Base-by-base conservation (phyloP, 1,284 basidiomycete genomes). In the Rhizoctonia solani region DNA sequence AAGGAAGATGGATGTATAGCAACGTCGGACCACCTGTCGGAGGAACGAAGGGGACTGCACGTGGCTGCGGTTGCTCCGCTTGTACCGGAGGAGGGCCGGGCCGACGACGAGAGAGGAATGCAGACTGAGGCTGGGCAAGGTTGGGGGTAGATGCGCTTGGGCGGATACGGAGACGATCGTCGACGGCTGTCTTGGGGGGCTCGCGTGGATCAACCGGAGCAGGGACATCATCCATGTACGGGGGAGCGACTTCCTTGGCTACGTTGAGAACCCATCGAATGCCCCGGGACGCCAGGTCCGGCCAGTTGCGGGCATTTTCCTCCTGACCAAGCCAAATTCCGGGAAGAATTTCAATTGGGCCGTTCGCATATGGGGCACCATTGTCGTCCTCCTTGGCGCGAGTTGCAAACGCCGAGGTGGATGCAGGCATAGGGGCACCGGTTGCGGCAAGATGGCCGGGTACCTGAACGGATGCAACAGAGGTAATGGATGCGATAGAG, bases 321-420 rank as follows among this genome's bases (percentile, higher is more conserved):
- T 98, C 95, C 53, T 93, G 93, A 67, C 95, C 96, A 6, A 98
- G 84, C 86, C 89, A 98, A 61, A 98, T 83, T 47, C 90, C 88
- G 1, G 95, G 95, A 32, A 98, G 81, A 71, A 98, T 83, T 77
- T 98, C 89, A 44, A 92, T 81, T 23, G 95, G 96, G 0, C 96
- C 95, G 73, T 91, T 83, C 5, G 82, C 78, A 76, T 98, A 98
- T 1, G 94, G 90, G 3, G 83, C 78, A 19, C 85, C 78, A 2
- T 82, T 81, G 27, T 76, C 77, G 66, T 87, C 88, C 74, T 92
- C 89, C 56, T 88, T 87, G 73, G 82, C 87, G 71, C 88, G 83
- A 72, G 84, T 82, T 41, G 83, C 74, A 54, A 86, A 77, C 4
- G 53, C 46, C 34, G 25, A 85, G 77, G 41, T 81, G 77, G 13